A percentile compares a stretch with the other conserved stretches of the same genome.
phyloP scores from a whole-genome alignment of 176 grass and related monocot species.

The Saccharum officinarum region DNA sequence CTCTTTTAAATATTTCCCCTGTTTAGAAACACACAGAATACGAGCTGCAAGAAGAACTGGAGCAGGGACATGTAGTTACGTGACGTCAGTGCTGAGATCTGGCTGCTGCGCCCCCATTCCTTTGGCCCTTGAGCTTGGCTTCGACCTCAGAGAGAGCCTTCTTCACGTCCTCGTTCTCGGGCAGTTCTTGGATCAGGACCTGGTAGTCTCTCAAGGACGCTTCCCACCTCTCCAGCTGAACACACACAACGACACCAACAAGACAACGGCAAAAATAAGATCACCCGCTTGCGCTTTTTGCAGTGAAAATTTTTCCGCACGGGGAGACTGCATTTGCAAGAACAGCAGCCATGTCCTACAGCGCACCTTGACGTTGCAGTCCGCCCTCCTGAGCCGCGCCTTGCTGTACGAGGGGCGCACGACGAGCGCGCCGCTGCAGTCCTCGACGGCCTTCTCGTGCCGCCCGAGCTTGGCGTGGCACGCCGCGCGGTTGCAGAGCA shows the following conservation, averaged over 20 bases:
- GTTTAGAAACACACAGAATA: background rate
- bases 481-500: conserved; percentile 89
- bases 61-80: conserved; percentile 30
- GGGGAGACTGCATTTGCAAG: background rate
- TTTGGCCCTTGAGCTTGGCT: conserved; percentile 60
- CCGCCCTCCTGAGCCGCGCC: conserved; percentile 79
- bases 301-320: background rate
- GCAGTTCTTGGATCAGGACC: conserved; percentile 75
- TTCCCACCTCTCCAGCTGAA: conserved; percentile 94
- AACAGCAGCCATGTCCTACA: background rate
- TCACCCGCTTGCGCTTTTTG: background rate
- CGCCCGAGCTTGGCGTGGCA: conserved; percentile 77
- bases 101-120: conserved; percentile 22
- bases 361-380: conserved; percentile 87
- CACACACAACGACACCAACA: background rate
- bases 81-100: conserved; percentile 37
- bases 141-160: conserved; percentile 65
- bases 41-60: background rate
- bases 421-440: conserved; percentile 69
- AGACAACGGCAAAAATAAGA: background rate
- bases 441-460: conserved; percentile 85
- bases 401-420: conserved; percentile 86
- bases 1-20: background rate
- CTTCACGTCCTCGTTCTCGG: conserved; percentile 78
- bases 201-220: conserved; percentile 82